phyloP scores from a whole-genome alignment of 2,329 filamentous ascomycete genomes.

The Penicillium brasilianum region DNA sequence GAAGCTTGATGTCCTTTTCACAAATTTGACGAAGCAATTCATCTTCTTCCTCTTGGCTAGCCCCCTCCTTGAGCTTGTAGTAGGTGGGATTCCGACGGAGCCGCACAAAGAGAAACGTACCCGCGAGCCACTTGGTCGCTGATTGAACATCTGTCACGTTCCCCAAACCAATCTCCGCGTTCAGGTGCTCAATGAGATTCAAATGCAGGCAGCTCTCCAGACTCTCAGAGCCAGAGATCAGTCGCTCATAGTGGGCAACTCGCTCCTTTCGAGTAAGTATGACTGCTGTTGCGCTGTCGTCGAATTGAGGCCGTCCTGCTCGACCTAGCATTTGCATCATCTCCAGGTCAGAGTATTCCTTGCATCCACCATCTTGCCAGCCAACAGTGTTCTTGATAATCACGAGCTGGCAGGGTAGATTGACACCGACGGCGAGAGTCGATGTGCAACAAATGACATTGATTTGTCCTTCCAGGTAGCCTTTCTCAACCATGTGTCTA shows the following conservation, averaged over 20 bases:
- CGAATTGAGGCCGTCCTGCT: conserved; percentile 82
- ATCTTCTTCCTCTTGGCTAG: conserved; percentile 59
- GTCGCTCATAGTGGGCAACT: conserved; percentile 69
- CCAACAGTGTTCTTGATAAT: conserved; percentile 79
- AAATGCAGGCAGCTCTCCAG: conserved; percentile 79
- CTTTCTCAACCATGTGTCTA: conserved; percentile 67
- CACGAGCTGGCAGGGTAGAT: conserved; percentile 81
- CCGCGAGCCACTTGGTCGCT: conserved; percentile 74
- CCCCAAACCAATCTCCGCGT: conserved; percentile 79
- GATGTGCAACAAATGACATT: conserved; percentile 86
- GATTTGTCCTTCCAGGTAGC: conserved; percentile 72
- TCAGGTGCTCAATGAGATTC: conserved; percentile 81
- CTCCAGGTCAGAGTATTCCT: conserved; percentile 81
- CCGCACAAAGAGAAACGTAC: conserved; percentile 79
- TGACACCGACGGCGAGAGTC: conserved; percentile 81
- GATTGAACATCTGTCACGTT: conserved; percentile 69
- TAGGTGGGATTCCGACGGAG: conserved; percentile 71
- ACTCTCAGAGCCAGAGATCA: conserved; percentile 73
- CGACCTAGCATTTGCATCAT: conserved; percentile 91
- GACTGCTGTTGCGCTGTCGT: conserved; percentile 74
- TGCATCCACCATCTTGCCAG: conserved; percentile 64
- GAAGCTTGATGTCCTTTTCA: conserved; percentile 67
- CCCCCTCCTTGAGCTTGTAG: conserved; percentile 68
- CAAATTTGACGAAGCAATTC: conserved; percentile 73
- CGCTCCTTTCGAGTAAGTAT: conserved; percentile 76